Base-by-base conservation (phyloP, 1,284 basidiomycete genomes). In the Boletus mariae region DNA sequence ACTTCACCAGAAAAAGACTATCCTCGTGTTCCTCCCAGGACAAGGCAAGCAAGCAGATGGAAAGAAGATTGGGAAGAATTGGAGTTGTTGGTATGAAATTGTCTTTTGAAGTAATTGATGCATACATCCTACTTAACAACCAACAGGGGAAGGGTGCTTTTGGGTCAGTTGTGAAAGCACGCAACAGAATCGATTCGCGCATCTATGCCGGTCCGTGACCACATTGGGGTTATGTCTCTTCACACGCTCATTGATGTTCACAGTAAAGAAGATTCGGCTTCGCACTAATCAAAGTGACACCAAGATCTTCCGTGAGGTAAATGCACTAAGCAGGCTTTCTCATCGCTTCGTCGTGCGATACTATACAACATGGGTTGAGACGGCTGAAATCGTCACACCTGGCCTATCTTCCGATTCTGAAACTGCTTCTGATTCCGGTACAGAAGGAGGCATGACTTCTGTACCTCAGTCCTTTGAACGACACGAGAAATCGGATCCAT, bases 281-380 rank as follows among this genome's bases (percentile, higher is more conserved):
- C 83, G 85, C 46, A 85, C 85, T 0, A 78, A 80, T 42, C 88
- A 92, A 57, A 89, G 86, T 56, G 92, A 95, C 65, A 84, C 81
- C 50, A 92, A 89, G 69, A 94, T 97, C 52, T 89, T 94, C 64
- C 83, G 95, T 10, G 94, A 98, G 71, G 93, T 98, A 49, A 92
- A 92, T 59, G 90, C 92, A 0, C 75, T 98, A 17, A 94, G 91
- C 57, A 78, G 89, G 37, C 81, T 97, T 20, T 90, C 87, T 45
- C 94, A 98, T 69, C 85, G 89, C 11, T 91, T 90, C 71, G 92
- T 98, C 58, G 94, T 97, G 17, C 84, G 94, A 41, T 98, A 95
- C 65, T 90, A 85, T 66, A 90, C 87, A 3, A 89, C 88, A 6
- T 92, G 90, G 90, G 77, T 92, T 20, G 90, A 92, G 66, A 81